phyloP scores from a whole-genome alignment of 495 filamentous ascomycete genomes.

The Aspergillus conjunctus region DNA sequence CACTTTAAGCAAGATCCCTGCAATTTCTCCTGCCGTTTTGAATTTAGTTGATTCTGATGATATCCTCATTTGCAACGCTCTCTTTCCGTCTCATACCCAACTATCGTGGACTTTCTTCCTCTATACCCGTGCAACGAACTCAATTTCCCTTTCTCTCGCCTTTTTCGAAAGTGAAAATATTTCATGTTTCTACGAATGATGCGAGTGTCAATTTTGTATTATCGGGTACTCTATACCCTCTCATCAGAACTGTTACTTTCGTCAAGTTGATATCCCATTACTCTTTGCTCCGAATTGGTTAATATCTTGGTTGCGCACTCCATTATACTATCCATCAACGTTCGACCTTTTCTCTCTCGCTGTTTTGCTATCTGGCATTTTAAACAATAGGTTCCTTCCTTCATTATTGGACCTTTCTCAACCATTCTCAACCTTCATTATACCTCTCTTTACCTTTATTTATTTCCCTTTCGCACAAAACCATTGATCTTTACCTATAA shows the following conservation, averaged over 20 bases:
- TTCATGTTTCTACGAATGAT: constrained; percentile 44
- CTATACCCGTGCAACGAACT: constrained; percentile 25
- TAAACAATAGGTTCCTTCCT: constrained; percentile 21
- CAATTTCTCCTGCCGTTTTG: constrained; percentile 9
- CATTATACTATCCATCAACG: background rate
- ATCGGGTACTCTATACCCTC: constrained; percentile 23
- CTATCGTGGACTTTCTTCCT: constrained; percentile 25
- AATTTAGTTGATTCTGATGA: constrained; percentile 26
- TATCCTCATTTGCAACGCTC: constrained; percentile 25
- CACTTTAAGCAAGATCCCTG: background rate
- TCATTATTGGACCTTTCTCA: background rate
- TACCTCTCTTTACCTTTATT: constrained; percentile 2
- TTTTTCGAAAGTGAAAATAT: constrained; percentile 30
- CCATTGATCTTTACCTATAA: background rate
- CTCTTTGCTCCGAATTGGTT: constrained; percentile 23
- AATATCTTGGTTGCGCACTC: constrained; percentile 8
- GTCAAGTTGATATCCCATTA: constrained; percentile 23
- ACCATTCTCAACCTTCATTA: constrained; percentile 8
- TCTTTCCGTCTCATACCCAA: constrained; percentile 17
- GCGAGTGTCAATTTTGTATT: constrained; percentile 33
- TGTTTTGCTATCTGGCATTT: constrained; percentile 16
- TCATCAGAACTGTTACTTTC: constrained; percentile 19
- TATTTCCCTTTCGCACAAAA: constrained; percentile 3
- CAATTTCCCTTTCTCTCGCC: constrained; percentile 22
- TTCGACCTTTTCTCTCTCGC: constrained; percentile 29